Base-by-base conservation (phyloP, 2,329 filamentous ascomycete species). In the Apiospora phragmitis region DNA sequence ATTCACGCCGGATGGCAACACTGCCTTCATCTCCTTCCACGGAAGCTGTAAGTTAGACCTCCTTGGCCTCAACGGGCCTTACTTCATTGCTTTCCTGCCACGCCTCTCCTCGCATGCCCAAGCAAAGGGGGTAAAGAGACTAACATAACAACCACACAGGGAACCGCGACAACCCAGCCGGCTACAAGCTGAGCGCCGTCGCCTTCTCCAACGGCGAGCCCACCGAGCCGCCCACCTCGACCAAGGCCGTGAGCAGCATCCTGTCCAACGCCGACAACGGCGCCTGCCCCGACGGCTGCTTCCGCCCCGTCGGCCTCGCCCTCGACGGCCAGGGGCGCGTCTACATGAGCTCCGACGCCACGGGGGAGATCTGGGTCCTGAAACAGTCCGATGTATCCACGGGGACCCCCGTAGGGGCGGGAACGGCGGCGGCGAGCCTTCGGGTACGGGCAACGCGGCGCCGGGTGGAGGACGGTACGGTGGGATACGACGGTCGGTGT, bases 1-100 rank as follows among this genome's bases (percentile, higher is more conserved):
- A 70, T 94, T 94, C 82, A 84, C 88, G 71, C 75, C 83, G 0
- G 80, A 85, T 49, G 88, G 87, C 47, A 86, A 84, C 9, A 85
- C 84, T 5, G 91, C 90, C 1, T 94, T 88, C 81, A 81, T 94
- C 32, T 85, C 89, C 0, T 93, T 94, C 80, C 92, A 93, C 78
- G 92, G 92, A 21, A 91, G 88, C 79, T 93, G 92, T 90, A 78
- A 80, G 82, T 80, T 55, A 68, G 24, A 24, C 51, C 9, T 12
- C 7, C 38, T 47, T 14, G 24, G 16, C 18, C 32, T 67, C 42
- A 32, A 1, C 16, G 2, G 6, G 26, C 49, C 26, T 32, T 4
- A 26, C 26, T 2, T 14, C n/a, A 24, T 21, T 12, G 21, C 47
- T 43, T 49, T 11, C 71, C 47, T 45, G 69, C 47, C 29, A 1